Evolutionary conservation across 148 eudicot genomes (phyloP).

Genomic region (Diospyros kaki): DNA sequence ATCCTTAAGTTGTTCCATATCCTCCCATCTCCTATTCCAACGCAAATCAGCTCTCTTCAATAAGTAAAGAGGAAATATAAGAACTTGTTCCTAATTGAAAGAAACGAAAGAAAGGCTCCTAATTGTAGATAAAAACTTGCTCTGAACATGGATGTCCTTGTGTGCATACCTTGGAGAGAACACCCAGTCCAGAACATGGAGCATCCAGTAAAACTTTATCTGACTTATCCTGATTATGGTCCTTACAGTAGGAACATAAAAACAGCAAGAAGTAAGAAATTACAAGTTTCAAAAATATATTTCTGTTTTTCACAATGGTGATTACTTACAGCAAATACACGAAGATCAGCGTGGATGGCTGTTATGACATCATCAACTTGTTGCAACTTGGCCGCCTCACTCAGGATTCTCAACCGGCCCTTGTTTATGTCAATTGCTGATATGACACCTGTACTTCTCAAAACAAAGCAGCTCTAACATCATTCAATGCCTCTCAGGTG

Average conservation of each 20-base stretch:
- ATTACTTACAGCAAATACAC: conserved; percentile 54
- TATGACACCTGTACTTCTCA: conserved; percentile 49
- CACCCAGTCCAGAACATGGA: conserved; percentile 97
- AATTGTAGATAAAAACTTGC: neutral
- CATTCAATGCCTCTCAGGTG: conserved; percentile 1
- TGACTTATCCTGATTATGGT: conserved; percentile 27
- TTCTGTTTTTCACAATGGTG: neutral
- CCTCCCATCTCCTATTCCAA: conserved; percentile 90
- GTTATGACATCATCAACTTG: conserved; percentile 59
- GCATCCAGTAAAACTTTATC: conserved; percentile 92
- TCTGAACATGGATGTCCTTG: neutral
- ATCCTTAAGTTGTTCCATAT: conserved; percentile 75
- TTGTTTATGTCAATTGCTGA: conserved; percentile 75
- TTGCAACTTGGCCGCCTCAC: conserved; percentile 82
- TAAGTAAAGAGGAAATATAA: conserved; percentile 9
- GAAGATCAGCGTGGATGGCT: conserved; percentile 77
- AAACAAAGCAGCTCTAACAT: conserved; percentile 6
- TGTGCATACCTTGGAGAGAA: conserved; percentile 75
- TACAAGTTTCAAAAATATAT: neutral
- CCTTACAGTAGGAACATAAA: conserved; percentile 28
- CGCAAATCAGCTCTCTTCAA: conserved; percentile 89
- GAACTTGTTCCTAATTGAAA: neutral
- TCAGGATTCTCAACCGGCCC: conserved; percentile 81
- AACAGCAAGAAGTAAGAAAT: conserved; percentile 14
- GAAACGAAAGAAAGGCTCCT: neutral